Conservation (phyloP, 331 rosid genomes). For the Ulmus americana region DNA sequence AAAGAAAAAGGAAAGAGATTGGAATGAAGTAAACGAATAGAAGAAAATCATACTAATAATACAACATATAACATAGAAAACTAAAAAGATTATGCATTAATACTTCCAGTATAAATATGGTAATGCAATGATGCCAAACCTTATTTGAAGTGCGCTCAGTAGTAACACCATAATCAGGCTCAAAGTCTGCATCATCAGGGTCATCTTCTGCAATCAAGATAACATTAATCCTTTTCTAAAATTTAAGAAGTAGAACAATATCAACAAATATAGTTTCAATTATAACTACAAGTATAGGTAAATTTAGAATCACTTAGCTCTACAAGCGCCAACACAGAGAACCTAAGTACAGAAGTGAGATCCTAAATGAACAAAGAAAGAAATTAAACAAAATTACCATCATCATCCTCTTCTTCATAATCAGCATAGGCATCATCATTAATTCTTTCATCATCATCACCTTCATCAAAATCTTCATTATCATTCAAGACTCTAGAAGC, state of each 20-base stretch:
- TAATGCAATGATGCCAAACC: constrained; percentile 38
- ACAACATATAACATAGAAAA: background rate
- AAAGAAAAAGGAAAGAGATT: background rate
- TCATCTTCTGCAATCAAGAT: constrained; percentile 75
- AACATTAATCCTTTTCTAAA: constrained; percentile 19
- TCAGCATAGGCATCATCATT: constrained; percentile 63
- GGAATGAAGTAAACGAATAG: background rate
- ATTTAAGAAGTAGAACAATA: constrained; percentile 5
- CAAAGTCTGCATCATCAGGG: constrained; percentile 91
- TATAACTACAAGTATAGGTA: background rate
- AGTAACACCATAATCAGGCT: constrained; percentile 51
- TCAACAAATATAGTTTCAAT: background rate
- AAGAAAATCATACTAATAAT: background rate
- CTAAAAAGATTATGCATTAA: background rate
- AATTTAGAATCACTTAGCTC: background rate
- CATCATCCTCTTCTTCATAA: constrained; percentile 88
- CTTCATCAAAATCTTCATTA: constrained; percentile 38
- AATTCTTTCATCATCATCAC: constrained; percentile 29
- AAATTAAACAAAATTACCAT: constrained; percentile 48
- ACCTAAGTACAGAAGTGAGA: constrained; percentile 15
- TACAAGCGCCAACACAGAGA: constrained; percentile 1
- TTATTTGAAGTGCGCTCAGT: constrained; percentile 59
- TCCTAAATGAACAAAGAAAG: constrained; percentile 9
- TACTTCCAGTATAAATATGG: background rate
- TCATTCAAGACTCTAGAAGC: constrained; percentile 50